Percentiles rank a stretch among this genome's conserved stretches.
Conservation (phyloP, 495 filamentous ascomycete genomes). For the Copromyces sp. region DNA sequence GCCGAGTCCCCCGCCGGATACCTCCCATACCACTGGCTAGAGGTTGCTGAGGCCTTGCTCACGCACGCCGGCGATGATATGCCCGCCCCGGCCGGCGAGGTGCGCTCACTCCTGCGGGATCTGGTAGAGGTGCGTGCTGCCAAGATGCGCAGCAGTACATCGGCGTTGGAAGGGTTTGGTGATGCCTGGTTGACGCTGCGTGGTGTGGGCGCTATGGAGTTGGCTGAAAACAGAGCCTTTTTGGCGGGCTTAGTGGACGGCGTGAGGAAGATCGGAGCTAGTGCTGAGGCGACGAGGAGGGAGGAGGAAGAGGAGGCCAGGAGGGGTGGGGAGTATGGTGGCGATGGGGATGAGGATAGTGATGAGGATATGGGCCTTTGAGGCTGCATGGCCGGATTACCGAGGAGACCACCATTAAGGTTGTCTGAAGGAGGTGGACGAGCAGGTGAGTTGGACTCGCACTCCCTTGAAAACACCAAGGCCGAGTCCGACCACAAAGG, state of each 20-base stretch:
- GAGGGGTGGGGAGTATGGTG: constrained; percentile 25
- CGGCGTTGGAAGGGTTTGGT: constrained; percentile 52
- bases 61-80: constrained; percentile 81
- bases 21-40: constrained; percentile 90
- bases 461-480: background rate
- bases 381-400: background rate
- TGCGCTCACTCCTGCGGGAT: constrained; percentile 68
- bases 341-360: constrained; percentile 36
- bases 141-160: constrained; percentile 71
- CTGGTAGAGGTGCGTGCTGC: constrained; percentile 79
- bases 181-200: constrained; percentile 66
- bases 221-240: constrained; percentile 78
- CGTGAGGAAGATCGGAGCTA: constrained; percentile 56
- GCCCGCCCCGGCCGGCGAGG: constrained; percentile 53
- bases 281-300: constrained; percentile 44
- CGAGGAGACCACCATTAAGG: background rate
- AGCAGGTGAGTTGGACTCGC: background rate
- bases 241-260: constrained; percentile 79
- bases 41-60: constrained; percentile 75
- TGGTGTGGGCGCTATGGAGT: constrained; percentile 84
- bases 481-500: background rate
- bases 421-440: background rate
- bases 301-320: constrained; percentile 43
- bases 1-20: constrained; percentile 49
- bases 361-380: constrained; percentile 40